Conservation (phyloP, 257 asterid species). For the Voacanga thouarsii region DNA sequence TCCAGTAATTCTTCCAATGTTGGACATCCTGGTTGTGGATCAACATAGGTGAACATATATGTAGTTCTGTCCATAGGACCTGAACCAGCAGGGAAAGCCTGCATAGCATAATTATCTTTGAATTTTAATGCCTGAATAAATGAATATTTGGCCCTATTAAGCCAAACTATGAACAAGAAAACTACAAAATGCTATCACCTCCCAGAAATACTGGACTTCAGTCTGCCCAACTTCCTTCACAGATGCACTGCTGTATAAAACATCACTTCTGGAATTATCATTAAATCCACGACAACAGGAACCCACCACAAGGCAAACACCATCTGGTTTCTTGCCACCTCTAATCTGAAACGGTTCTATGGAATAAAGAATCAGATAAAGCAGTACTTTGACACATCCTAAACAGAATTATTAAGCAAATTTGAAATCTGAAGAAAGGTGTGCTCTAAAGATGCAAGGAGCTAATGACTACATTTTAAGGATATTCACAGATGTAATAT, state of each 20-base stretch:
- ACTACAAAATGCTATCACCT: slow-evolving; percentile 42
- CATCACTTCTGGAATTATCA: slow-evolving; percentile 74
- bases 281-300: slow-evolving; percentile 82
- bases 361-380: slow-evolving; percentile 27
- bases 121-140: not conserved
- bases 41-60: slow-evolving; percentile 89
- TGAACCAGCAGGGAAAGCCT: slow-evolving; percentile 99
- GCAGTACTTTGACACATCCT: not conserved
- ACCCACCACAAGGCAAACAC: slow-evolving; percentile 93
- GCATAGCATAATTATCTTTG: slow-evolving; percentile 20
- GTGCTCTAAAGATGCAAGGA: not conserved
- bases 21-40: slow-evolving; percentile 81
- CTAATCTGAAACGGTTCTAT: slow-evolving; percentile 59
- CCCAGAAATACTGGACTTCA: slow-evolving; percentile 90
- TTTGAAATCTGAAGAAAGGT: not conserved
- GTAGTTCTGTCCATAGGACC: slow-evolving; percentile 85
- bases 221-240: slow-evolving; percentile 69
- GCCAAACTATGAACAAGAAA: not conserved
- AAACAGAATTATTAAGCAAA: not conserved
- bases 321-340: slow-evolving; percentile 86
- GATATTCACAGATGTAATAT: not conserved
- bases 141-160: not conserved
- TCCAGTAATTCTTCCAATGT: slow-evolving; percentile 81
- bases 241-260: slow-evolving; percentile 73
- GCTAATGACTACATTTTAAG: not conserved